A percentile compares a stretch with the other conserved stretches of the same genome.
Conservation (phyloP, 129 eudicot genomes). For the Flaveria linearis region DNA sequence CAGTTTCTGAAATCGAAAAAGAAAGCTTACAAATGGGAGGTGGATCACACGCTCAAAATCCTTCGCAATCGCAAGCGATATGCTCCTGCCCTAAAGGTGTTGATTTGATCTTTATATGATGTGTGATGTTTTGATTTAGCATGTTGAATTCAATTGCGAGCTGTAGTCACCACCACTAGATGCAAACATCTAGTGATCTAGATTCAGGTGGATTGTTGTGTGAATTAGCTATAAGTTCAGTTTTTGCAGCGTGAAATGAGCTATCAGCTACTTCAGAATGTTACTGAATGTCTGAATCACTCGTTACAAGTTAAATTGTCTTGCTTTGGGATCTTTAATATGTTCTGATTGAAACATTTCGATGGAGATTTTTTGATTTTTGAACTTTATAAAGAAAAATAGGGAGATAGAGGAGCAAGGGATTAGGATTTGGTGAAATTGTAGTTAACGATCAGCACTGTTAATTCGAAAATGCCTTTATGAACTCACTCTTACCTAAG, state of each 20-base stretch:
- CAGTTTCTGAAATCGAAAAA: conserved; percentile 61
- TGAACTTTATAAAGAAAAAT: not conserved
- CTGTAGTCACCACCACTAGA: not conserved
- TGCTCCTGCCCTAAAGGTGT: conserved; percentile 84
- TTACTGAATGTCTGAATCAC: not conserved
- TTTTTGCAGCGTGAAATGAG: not conserved
- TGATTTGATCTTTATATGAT: not conserved
- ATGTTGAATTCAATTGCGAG: conserved; percentile 1
- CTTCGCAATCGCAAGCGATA: conserved; percentile 78
- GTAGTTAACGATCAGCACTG: not conserved
- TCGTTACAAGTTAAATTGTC: not conserved
- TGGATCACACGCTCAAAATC: conserved; percentile 70
- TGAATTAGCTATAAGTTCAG: not conserved
- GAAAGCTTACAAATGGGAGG: conserved; percentile 91
- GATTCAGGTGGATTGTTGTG: not conserved
- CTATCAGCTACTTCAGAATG: not conserved
- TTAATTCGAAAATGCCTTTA: not conserved
- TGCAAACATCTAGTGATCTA: not conserved
- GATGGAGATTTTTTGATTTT: no score
- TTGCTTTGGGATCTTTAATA: not conserved
- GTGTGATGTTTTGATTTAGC: not conserved
- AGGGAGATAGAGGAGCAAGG: not conserved
- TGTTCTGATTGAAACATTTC: not conserved
- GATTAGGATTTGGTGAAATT: not conserved
- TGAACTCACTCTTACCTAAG: not conserved